A percentile compares a stretch with the other conserved stretches of the same genome.
Conservation (phyloP, 208 protist species). For the Acanthamoeba sp. region DNA sequence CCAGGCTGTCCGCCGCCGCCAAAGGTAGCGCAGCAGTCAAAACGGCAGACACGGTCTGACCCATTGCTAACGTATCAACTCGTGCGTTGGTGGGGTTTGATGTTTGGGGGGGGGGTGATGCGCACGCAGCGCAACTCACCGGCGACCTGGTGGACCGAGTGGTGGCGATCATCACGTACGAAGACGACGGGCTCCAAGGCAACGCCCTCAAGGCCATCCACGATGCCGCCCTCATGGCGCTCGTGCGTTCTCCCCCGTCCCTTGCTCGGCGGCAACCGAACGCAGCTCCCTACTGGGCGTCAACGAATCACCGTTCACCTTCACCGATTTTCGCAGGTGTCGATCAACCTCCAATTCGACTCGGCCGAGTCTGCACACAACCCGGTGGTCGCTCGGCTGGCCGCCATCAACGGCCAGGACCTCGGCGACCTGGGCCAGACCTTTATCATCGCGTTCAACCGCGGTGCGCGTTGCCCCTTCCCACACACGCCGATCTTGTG, state of each 20-base stretch:
- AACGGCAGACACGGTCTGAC: too few species aligned
- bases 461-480: not conserved
- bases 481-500: not conserved
- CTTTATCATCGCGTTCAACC: slow-evolving; percentile 51
- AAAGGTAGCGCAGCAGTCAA: not conserved
- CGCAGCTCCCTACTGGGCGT: too few species aligned
- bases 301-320: too few species aligned
- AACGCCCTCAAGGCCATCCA: slow-evolving; percentile 31
- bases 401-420: slow-evolving; percentile 12
- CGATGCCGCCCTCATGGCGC: not conserved
- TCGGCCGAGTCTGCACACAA: not conserved
- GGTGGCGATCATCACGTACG: not conserved
- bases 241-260: not conserved
- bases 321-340: not conserved
- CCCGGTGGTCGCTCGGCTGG: not conserved
- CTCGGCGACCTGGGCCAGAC: slow-evolving; percentile 12
- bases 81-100: too few species aligned
- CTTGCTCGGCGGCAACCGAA: not conserved
- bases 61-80: too few species aligned
- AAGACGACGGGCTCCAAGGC: not conserved
- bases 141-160: not conserved
- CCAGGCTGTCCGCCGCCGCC: not conserved
- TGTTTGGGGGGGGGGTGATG: too few species aligned
- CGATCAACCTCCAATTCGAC: not conserved
- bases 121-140: not conserved